These are phyloP conservation scores for Boletus subparvulus DNA, from an alignment of 768 basidiomycete species.

Conservation along the genomic window DNA sequence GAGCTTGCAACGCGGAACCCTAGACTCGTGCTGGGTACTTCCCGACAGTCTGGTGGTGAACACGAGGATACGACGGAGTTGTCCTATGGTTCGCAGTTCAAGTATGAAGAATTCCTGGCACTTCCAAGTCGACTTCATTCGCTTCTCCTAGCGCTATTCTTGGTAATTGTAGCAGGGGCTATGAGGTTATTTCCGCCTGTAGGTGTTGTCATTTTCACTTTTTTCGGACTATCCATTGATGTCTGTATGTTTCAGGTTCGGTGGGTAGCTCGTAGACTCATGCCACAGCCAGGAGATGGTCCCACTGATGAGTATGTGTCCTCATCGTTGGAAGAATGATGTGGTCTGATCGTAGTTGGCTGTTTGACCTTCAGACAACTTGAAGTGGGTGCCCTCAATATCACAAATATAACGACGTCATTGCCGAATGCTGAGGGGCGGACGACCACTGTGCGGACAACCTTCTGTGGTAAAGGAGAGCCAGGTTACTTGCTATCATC, in stretches of 20 bases:
- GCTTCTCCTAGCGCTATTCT: slow-evolving; percentile 38
- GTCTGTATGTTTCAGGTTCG: slow-evolving; percentile 39
- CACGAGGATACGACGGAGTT: slow-evolving; percentile 18
- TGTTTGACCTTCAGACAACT: slow-evolving; percentile 41
- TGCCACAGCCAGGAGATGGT: slow-evolving; percentile 57
- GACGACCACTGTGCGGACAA: slow-evolving; percentile 53
- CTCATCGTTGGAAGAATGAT: background rate
- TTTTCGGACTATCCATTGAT: background rate
- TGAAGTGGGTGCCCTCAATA: slow-evolving; percentile 57
- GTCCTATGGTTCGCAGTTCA: slow-evolving; percentile 69
- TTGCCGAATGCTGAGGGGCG: slow-evolving; percentile 40
- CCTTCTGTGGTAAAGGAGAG: slow-evolving; percentile 67
- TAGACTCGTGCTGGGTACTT: slow-evolving; percentile 11
- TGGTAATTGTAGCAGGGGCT: slow-evolving; percentile 18
- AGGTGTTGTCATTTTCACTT: slow-evolving; percentile 13
- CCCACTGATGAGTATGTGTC: slow-evolving; percentile 59
- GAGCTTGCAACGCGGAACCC: slow-evolving; percentile 30
- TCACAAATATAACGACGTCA: slow-evolving; percentile 71
- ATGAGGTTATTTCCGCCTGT: slow-evolving; percentile 40
- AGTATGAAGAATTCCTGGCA: slow-evolving; percentile 69
- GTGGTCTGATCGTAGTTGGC: slow-evolving; percentile 2
- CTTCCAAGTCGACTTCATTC: slow-evolving; percentile 42
- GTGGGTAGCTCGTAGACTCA: slow-evolving; percentile 50
- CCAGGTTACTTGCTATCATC: slow-evolving; percentile 56
- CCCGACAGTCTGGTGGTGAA: slow-evolving; percentile 16